phyloP scores from a whole-genome alignment of 2,329 filamentous ascomycete species.

The Paramyrothecium sp. region DNA sequence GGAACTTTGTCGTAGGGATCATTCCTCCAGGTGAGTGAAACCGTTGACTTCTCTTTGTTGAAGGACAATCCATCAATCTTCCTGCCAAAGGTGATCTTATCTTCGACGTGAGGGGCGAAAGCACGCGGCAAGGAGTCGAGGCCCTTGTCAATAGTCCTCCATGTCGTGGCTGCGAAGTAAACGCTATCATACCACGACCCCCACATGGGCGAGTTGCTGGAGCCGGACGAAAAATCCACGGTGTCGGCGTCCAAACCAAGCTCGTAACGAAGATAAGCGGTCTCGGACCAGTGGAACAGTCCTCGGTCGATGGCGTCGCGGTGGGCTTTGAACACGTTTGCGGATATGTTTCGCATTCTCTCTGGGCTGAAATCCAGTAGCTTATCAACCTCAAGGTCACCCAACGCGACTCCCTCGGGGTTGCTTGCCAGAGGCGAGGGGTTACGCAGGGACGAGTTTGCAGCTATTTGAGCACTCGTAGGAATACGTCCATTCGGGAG shows the following conservation, averaged over 20 bases:
- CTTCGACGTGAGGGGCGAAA: conserved; percentile 28
- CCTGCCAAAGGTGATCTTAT: conserved; percentile 16
- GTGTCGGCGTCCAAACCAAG: conserved; percentile 33
- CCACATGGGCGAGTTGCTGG: conserved; percentile 22
- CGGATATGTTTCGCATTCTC: conserved; percentile 16
- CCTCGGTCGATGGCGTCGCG: conserved; percentile 24
- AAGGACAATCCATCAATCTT: conserved; percentile 20
- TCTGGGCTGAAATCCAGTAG: conserved; percentile 13
- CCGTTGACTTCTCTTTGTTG: conserved; percentile 13
- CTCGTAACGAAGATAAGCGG: conserved; percentile 28
- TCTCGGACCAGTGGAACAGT: conserved; percentile 26
- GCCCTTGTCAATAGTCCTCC: conserved; percentile 28
- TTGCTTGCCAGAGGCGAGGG: not conserved
- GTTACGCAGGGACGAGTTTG: conserved; percentile 29
- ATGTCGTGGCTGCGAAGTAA: conserved; percentile 20
- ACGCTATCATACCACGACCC: conserved; percentile 20
- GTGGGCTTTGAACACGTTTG: conserved; percentile 28
- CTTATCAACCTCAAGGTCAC: not conserved
- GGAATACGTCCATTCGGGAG: conserved; percentile 52
- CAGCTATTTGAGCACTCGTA: conserved; percentile 43
- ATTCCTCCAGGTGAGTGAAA: conserved; percentile 15
- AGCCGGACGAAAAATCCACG: conserved; percentile 27
- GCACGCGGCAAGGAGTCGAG: conserved; percentile 31
- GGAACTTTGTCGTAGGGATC: conserved; percentile 17
- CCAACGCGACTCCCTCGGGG: not conserved